Conservation (phyloP, 441 rosid species). For the Manihot esculenta region DNA sequence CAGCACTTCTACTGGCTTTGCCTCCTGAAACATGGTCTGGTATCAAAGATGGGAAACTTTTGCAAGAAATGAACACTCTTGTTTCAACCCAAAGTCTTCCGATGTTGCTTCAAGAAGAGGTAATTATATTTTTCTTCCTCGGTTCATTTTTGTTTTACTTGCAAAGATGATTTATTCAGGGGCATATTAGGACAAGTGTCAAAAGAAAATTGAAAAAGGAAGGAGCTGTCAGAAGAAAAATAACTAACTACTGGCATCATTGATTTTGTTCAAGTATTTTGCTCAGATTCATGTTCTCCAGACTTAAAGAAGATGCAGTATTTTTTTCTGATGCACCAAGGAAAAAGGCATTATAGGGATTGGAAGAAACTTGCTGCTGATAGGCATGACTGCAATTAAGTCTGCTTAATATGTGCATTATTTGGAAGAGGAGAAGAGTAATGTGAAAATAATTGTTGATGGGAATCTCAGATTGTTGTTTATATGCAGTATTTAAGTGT, state of each 20-base stretch:
- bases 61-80: conserved; percentile 48
- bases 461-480: neutral
- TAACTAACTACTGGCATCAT: neutral
- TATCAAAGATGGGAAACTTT: conserved; percentile 60
- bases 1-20: conserved; percentile 75
- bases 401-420: neutral
- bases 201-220: neutral
- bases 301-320: neutral
- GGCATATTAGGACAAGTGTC: neutral
- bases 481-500: neutral
- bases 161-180: neutral
- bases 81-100: conserved; percentile 56
- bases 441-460: neutral
- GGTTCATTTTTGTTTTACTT: neutral
- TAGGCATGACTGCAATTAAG: neutral
- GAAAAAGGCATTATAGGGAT: neutral
- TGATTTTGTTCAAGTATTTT: conserved; percentile 1
- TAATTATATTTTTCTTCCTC: conserved; percentile 20
- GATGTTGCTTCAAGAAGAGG: conserved; percentile 84
- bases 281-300: neutral
- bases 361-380: neutral
- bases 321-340: neutral
- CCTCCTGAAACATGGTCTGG: conserved; percentile 80
- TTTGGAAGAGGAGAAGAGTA: neutral
- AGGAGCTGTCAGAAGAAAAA: neutral